phyloP scores from a whole-genome alignment of 2,329 filamentous ascomycete species.

The Macrophomina pseudophaseolina region DNA sequence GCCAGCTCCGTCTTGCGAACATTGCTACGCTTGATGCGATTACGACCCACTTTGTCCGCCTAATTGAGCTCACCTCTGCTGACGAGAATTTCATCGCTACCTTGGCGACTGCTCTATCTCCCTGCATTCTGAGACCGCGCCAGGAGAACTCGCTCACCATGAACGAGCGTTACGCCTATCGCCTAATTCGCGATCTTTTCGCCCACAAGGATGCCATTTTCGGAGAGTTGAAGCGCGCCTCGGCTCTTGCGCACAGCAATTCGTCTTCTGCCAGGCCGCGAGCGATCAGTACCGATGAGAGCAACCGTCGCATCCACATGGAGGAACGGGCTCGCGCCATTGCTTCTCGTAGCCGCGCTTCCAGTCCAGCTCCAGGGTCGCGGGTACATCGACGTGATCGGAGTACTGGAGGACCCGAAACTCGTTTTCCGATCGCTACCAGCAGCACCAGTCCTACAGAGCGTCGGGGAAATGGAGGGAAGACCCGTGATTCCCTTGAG shows the following conservation, averaged over 20 bases:
- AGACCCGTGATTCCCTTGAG: slow-evolving; percentile 73
- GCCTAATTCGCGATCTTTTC: slow-evolving; percentile 89
- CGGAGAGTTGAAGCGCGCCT: slow-evolving; percentile 90
- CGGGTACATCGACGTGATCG: slow-evolving; percentile 69
- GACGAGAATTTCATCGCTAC: slow-evolving; percentile 82
- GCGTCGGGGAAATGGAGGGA: slow-evolving; percentile 60
- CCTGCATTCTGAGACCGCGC: slow-evolving; percentile 86
- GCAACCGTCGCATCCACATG: slow-evolving; percentile 90
- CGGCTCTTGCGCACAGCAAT: slow-evolving; percentile 68
- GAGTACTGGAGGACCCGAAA: slow-evolving; percentile 68
- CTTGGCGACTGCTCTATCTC: slow-evolving; percentile 76
- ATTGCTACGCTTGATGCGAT: slow-evolving; percentile 98
- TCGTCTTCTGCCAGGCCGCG: slow-evolving; percentile 71
- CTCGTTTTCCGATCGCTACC: slow-evolving; percentile 77
- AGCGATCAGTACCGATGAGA: slow-evolving; percentile 93
- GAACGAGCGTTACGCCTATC: slow-evolving; percentile 92
- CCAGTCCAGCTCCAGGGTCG: slow-evolving; percentile 69
- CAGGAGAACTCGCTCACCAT: slow-evolving; percentile 88
- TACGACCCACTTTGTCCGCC: slow-evolving; percentile 95
- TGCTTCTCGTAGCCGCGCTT: slow-evolving; percentile 71
- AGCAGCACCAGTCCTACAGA: slow-evolving; percentile 62
- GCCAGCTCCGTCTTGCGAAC: slow-evolving; percentile 91
- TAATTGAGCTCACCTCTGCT: slow-evolving; percentile 95
- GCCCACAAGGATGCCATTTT: slow-evolving; percentile 95
- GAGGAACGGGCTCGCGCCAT: slow-evolving; percentile 89